Percentiles rank a stretch among this genome's conserved stretches.
These are phyloP conservation scores for Caloboletus inedulis DNA, from an alignment of 1,284 basidiomycete species.

Conservation along the genomic window DNA sequence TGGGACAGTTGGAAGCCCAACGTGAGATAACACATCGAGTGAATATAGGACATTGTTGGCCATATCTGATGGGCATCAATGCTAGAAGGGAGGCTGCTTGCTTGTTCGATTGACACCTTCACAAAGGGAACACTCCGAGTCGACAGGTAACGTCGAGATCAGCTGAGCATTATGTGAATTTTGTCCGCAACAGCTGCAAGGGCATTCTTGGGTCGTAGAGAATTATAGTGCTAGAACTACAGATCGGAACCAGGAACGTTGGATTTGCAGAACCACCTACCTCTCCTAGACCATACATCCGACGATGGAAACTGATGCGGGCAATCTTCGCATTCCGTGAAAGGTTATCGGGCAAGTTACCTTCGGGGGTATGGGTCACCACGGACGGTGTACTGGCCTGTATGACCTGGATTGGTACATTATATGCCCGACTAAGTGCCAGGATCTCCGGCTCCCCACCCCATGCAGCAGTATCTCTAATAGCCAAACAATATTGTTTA, in stretches of 20 bases:
- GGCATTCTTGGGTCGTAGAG: constrained; percentile 57
- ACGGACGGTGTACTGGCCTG: constrained; percentile 81
- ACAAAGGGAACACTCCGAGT: background rate
- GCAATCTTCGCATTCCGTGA: constrained; percentile 49
- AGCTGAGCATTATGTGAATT: constrained; percentile 39
- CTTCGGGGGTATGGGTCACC: constrained; percentile 72
- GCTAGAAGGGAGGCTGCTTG: background rate
- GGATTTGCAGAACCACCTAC: constrained; percentile 43
- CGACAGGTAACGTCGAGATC: constrained; percentile 4
- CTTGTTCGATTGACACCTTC: background rate
- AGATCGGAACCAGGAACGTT: constrained; percentile 1
- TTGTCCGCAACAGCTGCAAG: constrained; percentile 41
- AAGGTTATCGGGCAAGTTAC: constrained; percentile 32
- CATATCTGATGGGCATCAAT: background rate
- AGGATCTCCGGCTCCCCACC: constrained; percentile 97
- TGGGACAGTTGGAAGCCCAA: background rate
- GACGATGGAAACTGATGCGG: constrained; percentile 85
- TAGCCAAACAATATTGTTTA: constrained; percentile 72
- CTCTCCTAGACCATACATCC: constrained; percentile 93
- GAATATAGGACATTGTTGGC: background rate
- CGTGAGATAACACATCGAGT: background rate
- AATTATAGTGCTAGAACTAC: constrained; percentile 78
- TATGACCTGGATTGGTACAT: constrained; percentile 88
- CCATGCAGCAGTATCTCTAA: constrained; percentile 88
- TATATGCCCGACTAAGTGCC: constrained; percentile 82